Evolutionary conservation across 2,329 filamentous ascomycete species (phyloP).

Genomic region (Phialophora chinensis): DNA sequence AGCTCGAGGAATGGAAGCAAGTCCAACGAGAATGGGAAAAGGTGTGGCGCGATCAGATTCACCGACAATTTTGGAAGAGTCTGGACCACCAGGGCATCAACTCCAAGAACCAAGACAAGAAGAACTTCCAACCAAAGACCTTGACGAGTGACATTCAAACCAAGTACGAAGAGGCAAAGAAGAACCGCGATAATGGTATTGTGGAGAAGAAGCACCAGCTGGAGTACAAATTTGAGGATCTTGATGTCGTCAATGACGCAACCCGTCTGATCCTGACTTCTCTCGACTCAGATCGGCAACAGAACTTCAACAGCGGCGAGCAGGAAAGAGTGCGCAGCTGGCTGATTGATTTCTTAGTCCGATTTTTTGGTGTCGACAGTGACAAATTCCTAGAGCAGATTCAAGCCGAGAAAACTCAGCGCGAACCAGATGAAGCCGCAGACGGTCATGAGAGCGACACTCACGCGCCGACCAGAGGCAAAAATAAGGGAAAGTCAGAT

Average conservation of each 20-base stretch:
- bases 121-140: constrained; percentile 86
- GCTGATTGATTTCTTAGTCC: constrained; percentile 75
- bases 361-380: constrained; percentile 77
- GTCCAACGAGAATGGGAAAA: constrained; percentile 98
- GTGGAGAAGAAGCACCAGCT: constrained; percentile 74
- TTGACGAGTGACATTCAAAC: constrained; percentile 89
- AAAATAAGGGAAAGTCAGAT: constrained; percentile 76
- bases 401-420: constrained; percentile 68
- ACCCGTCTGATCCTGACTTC: constrained; percentile 56
- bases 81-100: constrained; percentile 95
- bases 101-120: constrained; percentile 87
- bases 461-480: constrained; percentile 69
- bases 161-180: constrained; percentile 88
- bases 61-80: constrained; percentile 93
- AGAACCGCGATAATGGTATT: constrained; percentile 66
- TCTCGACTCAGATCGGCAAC: constrained; percentile 58
- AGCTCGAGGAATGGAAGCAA: constrained; percentile 97
- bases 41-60: constrained; percentile 95
- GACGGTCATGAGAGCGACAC: constrained; percentile 68
- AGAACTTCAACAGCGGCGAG: constrained; percentile 61
- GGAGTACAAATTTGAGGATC: constrained; percentile 74
- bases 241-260: constrained; percentile 66
- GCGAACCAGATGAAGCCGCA: constrained; percentile 78
- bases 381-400: constrained; percentile 66
- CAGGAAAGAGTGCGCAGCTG: constrained; percentile 76